Base-by-base conservation (phyloP, 2,329 filamentous ascomycete species). In the Apiospora koreana region DNA sequence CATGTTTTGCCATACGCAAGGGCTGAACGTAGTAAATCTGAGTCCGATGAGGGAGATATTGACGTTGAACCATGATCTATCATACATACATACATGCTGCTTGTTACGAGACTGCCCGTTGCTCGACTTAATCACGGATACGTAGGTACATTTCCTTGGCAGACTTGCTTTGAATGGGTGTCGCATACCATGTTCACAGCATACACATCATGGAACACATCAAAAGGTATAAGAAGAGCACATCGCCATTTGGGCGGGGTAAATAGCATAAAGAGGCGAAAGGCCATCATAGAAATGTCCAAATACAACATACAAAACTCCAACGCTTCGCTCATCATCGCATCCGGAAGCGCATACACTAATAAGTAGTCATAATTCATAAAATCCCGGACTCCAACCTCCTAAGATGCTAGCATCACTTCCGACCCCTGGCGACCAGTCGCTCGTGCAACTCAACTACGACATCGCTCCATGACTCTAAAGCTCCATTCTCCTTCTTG, bases 351-450 rank as follows among this genome's bases (percentile, higher is more conserved):
- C 43, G 18, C 54, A 62, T 28, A 21, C 54, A 58, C 28, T n/a
- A 58, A 31, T 35, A 62, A 21, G 10, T 38, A 23, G 31, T 62
- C 54, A 62, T 62, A 38, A 62, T 62, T 62, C 54, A 38, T 62
- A 9, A 62, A 62, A 18, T 38, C 54, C 54, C 12, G 31, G 10
- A 38, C 54, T 38, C 54, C 31, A 62, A 31, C 9, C 54, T 38
- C 31, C 21, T 38, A 38, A 35, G 54, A 41, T 10, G 38, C 14
- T 41, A 38, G 21, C 54, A 38, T 62, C 54, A 85, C 79, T 88
- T 91, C 70, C 80, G 82, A 5, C 88, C 88, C 71, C 87, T 84
- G 0, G 86, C 87, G 74, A 90, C 79, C 64, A 92, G 79, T 76
- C 84, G 86, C 71, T 83, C 83, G 48, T 86, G 84, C 54, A 92